phyloP scores from a whole-genome alignment of 2,329 filamentous ascomycete genomes.

The Tolypocladium tropicale region DNA sequence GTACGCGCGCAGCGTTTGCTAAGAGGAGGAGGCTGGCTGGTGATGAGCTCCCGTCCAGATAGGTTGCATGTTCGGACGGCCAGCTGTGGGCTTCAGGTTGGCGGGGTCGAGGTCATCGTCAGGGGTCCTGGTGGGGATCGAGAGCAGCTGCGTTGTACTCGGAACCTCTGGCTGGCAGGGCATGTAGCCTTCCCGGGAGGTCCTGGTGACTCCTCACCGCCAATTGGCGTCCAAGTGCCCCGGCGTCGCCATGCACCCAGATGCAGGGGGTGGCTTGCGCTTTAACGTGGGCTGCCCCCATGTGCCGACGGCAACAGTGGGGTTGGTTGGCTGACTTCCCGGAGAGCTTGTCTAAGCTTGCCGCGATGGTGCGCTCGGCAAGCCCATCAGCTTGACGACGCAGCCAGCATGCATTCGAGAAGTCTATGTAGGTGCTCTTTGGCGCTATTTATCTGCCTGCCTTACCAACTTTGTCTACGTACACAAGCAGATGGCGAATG shows the following conservation, averaged over 20 bases:
- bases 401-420: no score
- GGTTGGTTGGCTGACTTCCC: no score
- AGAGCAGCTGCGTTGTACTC: background rate
- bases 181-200: background rate
- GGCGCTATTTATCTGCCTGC: no score
- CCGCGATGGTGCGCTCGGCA: background rate
- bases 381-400: background rate
- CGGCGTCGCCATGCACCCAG: no score
- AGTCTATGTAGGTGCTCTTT: no score
- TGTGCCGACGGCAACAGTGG: background rate
- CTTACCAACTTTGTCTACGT: no score
- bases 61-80: background rate
- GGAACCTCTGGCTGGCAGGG: background rate
- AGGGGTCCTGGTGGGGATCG: background rate
- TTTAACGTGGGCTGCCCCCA: background rate
- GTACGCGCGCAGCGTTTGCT: constrained; percentile 25
- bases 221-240: background rate
- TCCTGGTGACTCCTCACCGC: constrained; percentile 5
- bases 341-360: background rate
- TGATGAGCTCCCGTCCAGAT: constrained; percentile 21
- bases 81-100: background rate
- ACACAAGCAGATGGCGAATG: background rate
- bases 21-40: constrained; percentile 16
- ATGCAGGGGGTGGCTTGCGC: constrained; percentile 2
- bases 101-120: constrained; percentile 1